Conservation (phyloP, 2,329 filamentous ascomycete genomes). For the Phialophora macrospora region DNA sequence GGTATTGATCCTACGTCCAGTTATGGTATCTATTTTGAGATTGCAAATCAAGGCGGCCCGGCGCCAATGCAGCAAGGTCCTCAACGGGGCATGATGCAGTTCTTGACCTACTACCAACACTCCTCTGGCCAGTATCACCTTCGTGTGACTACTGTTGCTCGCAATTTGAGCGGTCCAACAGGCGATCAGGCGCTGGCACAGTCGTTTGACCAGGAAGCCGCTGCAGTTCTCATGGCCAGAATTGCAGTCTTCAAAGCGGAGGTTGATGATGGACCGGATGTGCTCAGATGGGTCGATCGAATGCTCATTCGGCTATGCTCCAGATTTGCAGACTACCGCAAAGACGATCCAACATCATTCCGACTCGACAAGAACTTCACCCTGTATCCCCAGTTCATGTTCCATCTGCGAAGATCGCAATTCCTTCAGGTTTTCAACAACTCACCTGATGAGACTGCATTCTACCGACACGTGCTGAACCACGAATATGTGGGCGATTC, state of each 20-base stretch:
- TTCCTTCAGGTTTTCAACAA: conserved; percentile 99
- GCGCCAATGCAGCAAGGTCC: conserved; percentile 82
- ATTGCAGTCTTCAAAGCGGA: conserved; percentile 99
- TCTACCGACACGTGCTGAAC: conserved; percentile 95
- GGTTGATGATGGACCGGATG: conserved; percentile 97
- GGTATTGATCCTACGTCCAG: conserved; percentile 92
- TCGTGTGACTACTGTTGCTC: conserved; percentile 89
- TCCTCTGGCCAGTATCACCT: conserved; percentile 95
- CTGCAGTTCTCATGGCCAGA: conserved; percentile 96
- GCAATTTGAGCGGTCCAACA: conserved; percentile 88
- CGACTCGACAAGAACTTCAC: conserved; percentile 98
- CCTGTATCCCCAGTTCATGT: conserved; percentile 99
- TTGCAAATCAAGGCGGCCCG: conserved; percentile 88
- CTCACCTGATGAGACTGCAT: conserved; percentile 98
- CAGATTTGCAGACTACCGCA: conserved; percentile 95
- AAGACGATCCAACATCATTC: conserved; percentile 97
- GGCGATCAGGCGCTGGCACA: conserved; percentile 94
- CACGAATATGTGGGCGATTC: conserved; percentile 97
- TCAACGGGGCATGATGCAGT: conserved; percentile 95
- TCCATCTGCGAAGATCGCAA: conserved; percentile 93
- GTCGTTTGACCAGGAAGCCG: conserved; percentile 97
- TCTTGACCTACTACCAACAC: conserved; percentile 98
- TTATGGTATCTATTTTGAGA: conserved; percentile 97
- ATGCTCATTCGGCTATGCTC: conserved; percentile 98
- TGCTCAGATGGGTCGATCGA: conserved; percentile 94